These are phyloP conservation scores for Salvia hispanica DNA, from an alignment of 257 asterid genomes.

Conservation along the genomic window DNA sequence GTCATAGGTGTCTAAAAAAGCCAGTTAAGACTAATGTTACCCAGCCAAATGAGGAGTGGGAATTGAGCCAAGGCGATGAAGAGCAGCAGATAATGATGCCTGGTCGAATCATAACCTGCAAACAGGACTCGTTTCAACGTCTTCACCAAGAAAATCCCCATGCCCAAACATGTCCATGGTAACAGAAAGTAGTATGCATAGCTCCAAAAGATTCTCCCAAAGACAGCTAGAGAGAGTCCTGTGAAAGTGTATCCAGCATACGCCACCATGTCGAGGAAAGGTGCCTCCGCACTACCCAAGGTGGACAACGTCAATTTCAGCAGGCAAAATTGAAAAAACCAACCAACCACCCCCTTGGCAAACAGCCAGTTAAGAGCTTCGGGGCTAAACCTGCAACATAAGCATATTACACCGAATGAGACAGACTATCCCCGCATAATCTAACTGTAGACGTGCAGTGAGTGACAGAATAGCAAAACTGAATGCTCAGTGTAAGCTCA, in stretches of 20 bases:
- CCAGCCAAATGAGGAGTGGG: slow-evolving; percentile 56
- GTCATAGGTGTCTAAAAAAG: slow-evolving; percentile 28
- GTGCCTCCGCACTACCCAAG: slow-evolving; percentile 58
- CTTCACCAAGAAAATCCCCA: slow-evolving; percentile 59
- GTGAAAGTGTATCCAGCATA: slow-evolving; percentile 57
- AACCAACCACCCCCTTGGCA: slow-evolving; percentile 50
- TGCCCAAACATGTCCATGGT: slow-evolving; percentile 56
- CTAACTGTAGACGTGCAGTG: not conserved
- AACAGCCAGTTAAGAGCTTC: slow-evolving; percentile 57
- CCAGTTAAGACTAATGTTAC: slow-evolving; percentile 54
- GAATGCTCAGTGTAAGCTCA: not conserved
- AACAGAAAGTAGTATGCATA: slow-evolving; percentile 46
- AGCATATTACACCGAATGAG: not conserved
- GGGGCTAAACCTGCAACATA: slow-evolving; percentile 47
- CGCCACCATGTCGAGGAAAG: slow-evolving; percentile 51
- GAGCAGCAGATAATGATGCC: slow-evolving; percentile 55
- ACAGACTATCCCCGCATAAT: not conserved
- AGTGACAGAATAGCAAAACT: not conserved
- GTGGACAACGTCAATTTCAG: slow-evolving; percentile 48
- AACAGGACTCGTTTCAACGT: slow-evolving; percentile 57
- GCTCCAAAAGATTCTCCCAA: slow-evolving; percentile 45
- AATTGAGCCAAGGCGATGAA: slow-evolving; percentile 54
- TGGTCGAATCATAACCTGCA: slow-evolving; percentile 51
- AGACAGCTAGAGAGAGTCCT: slow-evolving; percentile 51
- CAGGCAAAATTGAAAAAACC: slow-evolving; percentile 50